phyloP scores from a whole-genome alignment of 345 rosid species.

The Eucalyptus pauciflora region DNA sequence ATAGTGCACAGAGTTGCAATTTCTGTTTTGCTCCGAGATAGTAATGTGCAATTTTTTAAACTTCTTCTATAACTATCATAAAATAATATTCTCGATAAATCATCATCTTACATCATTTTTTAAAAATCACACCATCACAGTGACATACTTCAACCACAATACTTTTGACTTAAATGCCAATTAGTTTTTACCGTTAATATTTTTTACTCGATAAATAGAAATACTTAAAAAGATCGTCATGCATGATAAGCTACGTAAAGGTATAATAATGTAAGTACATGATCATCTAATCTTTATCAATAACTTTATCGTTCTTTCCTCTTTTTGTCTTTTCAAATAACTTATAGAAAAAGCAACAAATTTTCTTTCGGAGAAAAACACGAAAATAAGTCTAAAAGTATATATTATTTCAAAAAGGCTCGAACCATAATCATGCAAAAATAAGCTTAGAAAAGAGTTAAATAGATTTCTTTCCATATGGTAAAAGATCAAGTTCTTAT shows the following conservation, averaged over 20 bases:
- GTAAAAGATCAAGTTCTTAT: background rate
- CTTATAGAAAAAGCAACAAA: background rate
- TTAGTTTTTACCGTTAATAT: background rate
- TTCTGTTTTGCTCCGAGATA: background rate
- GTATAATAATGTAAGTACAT: fast-evolving
- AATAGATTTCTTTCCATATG: background rate
- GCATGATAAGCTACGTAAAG: fast-evolving
- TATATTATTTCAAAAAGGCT: background rate
- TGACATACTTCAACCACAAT: background rate
- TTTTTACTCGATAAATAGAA: background rate
- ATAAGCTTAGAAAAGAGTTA: background rate
- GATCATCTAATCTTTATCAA: background rate
- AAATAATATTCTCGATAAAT: background rate
- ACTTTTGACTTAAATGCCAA: fast-evolving
- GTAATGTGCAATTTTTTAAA: background rate
- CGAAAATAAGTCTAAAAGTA: background rate
- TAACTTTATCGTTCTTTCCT: background rate
- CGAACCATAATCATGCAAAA: background rate
- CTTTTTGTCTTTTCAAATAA: fast-evolving
- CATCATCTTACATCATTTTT: fast-evolving
- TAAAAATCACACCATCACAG: background rate
- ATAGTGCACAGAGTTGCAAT: background rate
- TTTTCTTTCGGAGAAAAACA: background rate
- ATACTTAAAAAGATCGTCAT: background rate
- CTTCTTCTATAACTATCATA: background rate